These are phyloP conservation scores for Yarrowia keelungensis DNA, from an alignment of 805 yeast species.

Conservation along the genomic window DNA sequence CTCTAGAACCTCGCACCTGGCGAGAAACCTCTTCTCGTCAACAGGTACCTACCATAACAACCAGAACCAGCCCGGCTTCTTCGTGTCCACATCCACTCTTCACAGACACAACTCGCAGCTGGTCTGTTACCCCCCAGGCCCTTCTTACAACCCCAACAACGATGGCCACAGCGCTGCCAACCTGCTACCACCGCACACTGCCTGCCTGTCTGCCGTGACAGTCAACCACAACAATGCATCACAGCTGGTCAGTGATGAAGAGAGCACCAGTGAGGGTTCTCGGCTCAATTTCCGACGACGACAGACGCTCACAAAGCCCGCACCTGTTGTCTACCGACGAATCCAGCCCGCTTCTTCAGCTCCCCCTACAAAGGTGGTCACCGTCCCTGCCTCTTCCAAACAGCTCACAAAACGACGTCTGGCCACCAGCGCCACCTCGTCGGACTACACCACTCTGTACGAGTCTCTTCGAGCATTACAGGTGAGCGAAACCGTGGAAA, in stretches of 20 bases:
- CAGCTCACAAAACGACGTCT: slow-evolving; percentile 8
- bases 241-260: slow-evolving; percentile 28
- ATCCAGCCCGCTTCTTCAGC: slow-evolving; percentile 20
- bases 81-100: slow-evolving; percentile 53
- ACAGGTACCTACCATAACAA: slow-evolving; percentile 41
- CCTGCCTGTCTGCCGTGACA: slow-evolving; percentile 27
- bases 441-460: slow-evolving; percentile 11
- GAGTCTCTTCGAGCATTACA: slow-evolving; percentile 18
- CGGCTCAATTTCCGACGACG: slow-evolving; percentile 9
- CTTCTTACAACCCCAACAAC: slow-evolving; percentile 25
- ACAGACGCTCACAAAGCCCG: slow-evolving; percentile 4
- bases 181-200: slow-evolving; percentile 16
- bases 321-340: slow-evolving; percentile 29
- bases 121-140: slow-evolving; percentile 39
- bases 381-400: background rate
- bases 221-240: slow-evolving; percentile 29
- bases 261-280: slow-evolving; percentile 7
- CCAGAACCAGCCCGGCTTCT: slow-evolving; percentile 51
- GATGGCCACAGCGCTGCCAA: slow-evolving; percentile 8
- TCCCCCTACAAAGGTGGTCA: slow-evolving; percentile 15
- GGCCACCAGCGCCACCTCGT: slow-evolving; percentile 11
- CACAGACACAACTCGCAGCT: slow-evolving; percentile 52
- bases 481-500: slow-evolving; percentile 21
- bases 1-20: slow-evolving; percentile 50
- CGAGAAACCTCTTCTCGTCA: slow-evolving; percentile 51